Evolutionary conservation across 148 eudicot species (phyloP).

Genomic region (Euryodendron excelsum): DNA sequence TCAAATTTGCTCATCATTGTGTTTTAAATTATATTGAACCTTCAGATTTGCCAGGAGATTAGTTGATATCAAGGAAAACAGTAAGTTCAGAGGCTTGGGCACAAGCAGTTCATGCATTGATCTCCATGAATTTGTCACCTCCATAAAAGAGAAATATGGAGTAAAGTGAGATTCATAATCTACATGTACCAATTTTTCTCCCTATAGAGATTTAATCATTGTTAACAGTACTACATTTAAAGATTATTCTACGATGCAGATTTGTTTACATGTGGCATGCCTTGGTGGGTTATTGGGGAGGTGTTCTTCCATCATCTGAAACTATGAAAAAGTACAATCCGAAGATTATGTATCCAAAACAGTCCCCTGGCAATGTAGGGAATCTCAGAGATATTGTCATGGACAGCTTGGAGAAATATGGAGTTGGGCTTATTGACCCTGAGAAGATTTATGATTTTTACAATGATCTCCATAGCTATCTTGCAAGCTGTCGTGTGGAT

Average conservation of each 20-base stretch:
- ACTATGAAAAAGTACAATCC: slow-evolving; percentile 50
- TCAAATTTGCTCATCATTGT: neutral
- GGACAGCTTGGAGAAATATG: slow-evolving; percentile 63
- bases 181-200: neutral
- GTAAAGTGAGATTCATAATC: slow-evolving; percentile 31
- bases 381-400: slow-evolving; percentile 62
- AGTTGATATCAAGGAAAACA: slow-evolving; percentile 44
- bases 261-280: slow-evolving; percentile 64
- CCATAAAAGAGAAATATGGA: slow-evolving; percentile 47
- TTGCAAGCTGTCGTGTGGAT: slow-evolving; percentile 53
- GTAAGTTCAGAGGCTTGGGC: slow-evolving; percentile 37
- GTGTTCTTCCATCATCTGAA: slow-evolving; percentile 47
- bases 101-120: slow-evolving; percentile 34
- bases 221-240: neutral
- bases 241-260: slow-evolving; percentile 25
- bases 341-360: slow-evolving; percentile 51
- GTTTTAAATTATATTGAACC: neutral
- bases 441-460: slow-evolving; percentile 47
- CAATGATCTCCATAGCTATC: slow-evolving; percentile 56
- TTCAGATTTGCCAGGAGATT: slow-evolving; percentile 54
- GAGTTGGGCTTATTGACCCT: slow-evolving; percentile 50
- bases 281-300: slow-evolving; percentile 66
- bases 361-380: slow-evolving; percentile 58
- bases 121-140: slow-evolving; percentile 53
- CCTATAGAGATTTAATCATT: neutral